phyloP scores from a whole-genome alignment of 495 filamentous ascomycete genomes.

The Staphylotrichum longicolle region DNA sequence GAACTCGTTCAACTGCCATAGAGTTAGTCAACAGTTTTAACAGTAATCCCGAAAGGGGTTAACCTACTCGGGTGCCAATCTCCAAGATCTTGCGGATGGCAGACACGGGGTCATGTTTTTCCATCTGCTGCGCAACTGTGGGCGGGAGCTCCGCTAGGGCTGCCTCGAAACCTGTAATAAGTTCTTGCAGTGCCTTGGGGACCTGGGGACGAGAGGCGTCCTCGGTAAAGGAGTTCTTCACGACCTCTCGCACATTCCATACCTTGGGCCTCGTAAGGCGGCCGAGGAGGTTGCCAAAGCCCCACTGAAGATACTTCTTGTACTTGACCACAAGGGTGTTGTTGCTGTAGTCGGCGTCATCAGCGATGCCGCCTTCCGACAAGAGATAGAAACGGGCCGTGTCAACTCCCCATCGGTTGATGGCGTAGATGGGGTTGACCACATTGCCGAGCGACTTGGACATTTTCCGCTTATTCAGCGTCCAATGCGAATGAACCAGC shows the following conservation, averaged over 20 bases:
- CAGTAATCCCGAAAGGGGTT: background rate
- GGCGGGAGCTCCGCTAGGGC: slow-evolving; percentile 6
- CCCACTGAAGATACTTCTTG: slow-evolving; percentile 68
- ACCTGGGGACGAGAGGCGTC: background rate
- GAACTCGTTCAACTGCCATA: slow-evolving; percentile 66
- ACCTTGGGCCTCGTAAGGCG: slow-evolving; percentile 65
- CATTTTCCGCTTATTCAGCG: slow-evolving; percentile 86
- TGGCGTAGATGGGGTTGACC: slow-evolving; percentile 90
- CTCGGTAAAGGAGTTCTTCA: slow-evolving; percentile 29
- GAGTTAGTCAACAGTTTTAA: slow-evolving; percentile 21
- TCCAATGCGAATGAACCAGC: slow-evolving; percentile 92
- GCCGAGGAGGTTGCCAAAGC: slow-evolving; percentile 73
- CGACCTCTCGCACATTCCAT: slow-evolving; percentile 60
- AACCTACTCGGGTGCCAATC: slow-evolving; percentile 53
- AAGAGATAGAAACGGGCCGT: slow-evolving; percentile 84
- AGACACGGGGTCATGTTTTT: slow-evolving; percentile 57
- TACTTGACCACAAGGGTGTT: slow-evolving; percentile 69
- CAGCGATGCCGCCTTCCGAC: slow-evolving; percentile 66
- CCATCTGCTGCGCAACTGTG: slow-evolving; percentile 57
- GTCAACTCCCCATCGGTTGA: slow-evolving; percentile 85
- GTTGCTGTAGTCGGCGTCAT: slow-evolving; percentile 86
- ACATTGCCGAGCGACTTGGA: slow-evolving; percentile 92
- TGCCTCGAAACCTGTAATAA: slow-evolving; percentile 3
- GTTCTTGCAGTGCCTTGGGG: background rate
- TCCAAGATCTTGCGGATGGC: slow-evolving; percentile 68